Evolutionary conservation across 306 rosid genomes (phyloP), one percentile per base, ranked within the genome.

Genomic region (Elaeagnus macrophylla): DNA sequence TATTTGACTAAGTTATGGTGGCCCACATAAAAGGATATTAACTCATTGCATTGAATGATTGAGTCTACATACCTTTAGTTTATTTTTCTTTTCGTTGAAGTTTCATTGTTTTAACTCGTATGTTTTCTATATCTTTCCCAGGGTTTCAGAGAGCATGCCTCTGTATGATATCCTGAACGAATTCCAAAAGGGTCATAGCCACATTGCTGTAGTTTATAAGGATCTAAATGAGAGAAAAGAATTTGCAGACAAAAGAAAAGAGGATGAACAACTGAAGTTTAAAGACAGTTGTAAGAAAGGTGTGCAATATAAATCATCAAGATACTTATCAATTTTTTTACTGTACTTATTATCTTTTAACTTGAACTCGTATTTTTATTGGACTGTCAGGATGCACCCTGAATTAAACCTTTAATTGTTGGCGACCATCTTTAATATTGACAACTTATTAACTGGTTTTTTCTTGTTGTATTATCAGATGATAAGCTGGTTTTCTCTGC

Each of bases 131-230:
- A 44, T 68, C 32, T 73, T 44, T 16, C 73, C 59, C 83, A 91
- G 96, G 75, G 99, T 91, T 78, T 79, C 93, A 19, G 99, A 91
- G 73, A 78, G 84, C 71, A 84, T 91, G 93, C 99, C 99, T 60
- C 73, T 91, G 36, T 91, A 91, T 73, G 99, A 91, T 69, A 87
- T 91, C 60, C 76, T 91, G 53, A 91, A 91, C 60, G 95, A 91
- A 77, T 91, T 91, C 69, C 99, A 91, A 69, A 91, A 91, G 76
- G 99, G 96, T 51, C 99, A 91, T 76, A 91, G 99, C 70, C 99
- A 91, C 77, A 91, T 91, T 72, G 99, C 99, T 58, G 95, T 91
- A 66, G 96, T 87, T 52, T 84, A 79, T 67, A 78, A 69, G 81
- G 83, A 87, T 67, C 76, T 71, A 63, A 82, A 76, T 57, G 82